phyloP scores from a whole-genome alignment of 2,329 filamentous ascomycete species.

The Fusarium buxicola region DNA sequence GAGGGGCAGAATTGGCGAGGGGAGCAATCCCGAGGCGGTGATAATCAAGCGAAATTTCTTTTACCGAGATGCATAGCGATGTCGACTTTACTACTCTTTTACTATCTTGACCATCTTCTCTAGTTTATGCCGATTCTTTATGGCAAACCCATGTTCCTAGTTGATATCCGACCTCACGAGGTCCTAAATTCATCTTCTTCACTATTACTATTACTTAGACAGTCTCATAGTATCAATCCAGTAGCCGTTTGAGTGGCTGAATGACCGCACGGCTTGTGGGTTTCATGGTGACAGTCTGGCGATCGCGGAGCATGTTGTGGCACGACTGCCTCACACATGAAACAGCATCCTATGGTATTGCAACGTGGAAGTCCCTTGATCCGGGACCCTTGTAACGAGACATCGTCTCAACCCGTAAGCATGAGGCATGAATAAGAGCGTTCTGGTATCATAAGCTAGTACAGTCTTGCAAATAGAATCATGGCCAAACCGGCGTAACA shows the following conservation, averaged over 20 bases:
- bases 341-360: conserved; percentile 32
- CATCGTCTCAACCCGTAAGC: conserved; percentile 13
- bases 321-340: conserved; percentile 33
- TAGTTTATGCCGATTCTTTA: conserved; percentile 34
- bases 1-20: conserved; percentile 3
- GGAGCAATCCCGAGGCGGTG: neutral
- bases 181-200: conserved; percentile 34
- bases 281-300: conserved; percentile 8
- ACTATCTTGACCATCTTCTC: conserved; percentile 34
- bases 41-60: conserved; percentile 30
- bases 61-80: conserved; percentile 38
- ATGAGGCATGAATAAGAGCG: conserved; percentile 16
- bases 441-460: conserved; percentile 39
- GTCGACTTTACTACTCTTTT: conserved; percentile 28
- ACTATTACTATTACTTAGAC: conserved; percentile 32
- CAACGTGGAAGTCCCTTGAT: conserved; percentile 19
- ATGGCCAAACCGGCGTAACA: conserved; percentile 8
- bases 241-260: conserved; percentile 17
- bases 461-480: conserved; percentile 13
- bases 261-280: conserved; percentile 10
- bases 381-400: conserved; percentile 31
- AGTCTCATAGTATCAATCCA: conserved; percentile 32
- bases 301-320: conserved; percentile 11
- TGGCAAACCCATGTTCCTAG: conserved; percentile 38
- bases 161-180: conserved; percentile 41